Percentiles rank a stretch among this genome's conserved stretches.
Conservation (phyloP, 495 filamentous ascomycete genomes). For the Amorphotheca resinae region DNA sequence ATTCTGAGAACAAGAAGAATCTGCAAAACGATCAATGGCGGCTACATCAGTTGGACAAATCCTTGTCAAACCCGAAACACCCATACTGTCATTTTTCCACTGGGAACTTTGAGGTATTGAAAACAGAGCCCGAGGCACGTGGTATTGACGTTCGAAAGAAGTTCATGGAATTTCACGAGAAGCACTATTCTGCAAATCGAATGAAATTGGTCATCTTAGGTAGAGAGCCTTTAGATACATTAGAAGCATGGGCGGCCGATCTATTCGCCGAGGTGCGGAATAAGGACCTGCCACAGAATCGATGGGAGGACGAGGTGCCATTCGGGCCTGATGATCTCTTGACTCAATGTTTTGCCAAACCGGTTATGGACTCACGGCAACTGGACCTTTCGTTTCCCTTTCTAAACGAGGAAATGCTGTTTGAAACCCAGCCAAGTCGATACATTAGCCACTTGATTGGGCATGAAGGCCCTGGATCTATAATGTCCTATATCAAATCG, state of each 20-base stretch:
- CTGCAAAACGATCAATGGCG: slow-evolving; percentile 93
- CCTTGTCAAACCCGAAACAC: slow-evolving; percentile 77
- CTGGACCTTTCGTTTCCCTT: slow-evolving; percentile 84
- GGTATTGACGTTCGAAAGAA: slow-evolving; percentile 84
- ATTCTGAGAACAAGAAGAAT: slow-evolving; percentile 99
- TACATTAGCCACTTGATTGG: slow-evolving; percentile 92
- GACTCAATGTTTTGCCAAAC: slow-evolving; percentile 84
- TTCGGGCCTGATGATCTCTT: slow-evolving; percentile 55
- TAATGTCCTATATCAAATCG: slow-evolving; percentile 86
- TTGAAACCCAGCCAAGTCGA: slow-evolving; percentile 71
- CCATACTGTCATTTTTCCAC: slow-evolving; percentile 97
- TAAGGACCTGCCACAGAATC: slow-evolving; percentile 68
- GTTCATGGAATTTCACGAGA: slow-evolving; percentile 84
- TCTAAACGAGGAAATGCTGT: slow-evolving; percentile 74
- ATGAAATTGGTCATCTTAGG: slow-evolving; percentile 95
- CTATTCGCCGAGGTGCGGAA: slow-evolving; percentile 75
- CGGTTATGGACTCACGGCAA: slow-evolving; percentile 83
- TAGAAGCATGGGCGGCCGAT: slow-evolving; percentile 81
- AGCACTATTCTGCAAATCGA: slow-evolving; percentile 62
- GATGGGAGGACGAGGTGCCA: slow-evolving; percentile 66
- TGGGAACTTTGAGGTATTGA: slow-evolving; percentile 80
- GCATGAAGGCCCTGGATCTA: slow-evolving; percentile 93
- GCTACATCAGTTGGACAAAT: slow-evolving; percentile 82
- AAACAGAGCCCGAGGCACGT: slow-evolving; percentile 65
- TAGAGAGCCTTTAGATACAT: slow-evolving; percentile 72